Evolutionary conservation across 2,329 filamentous ascomycete genomes (phyloP), one percentile per base, ranked within the genome.

Genomic region (Aspergillus floridensis): DNA sequence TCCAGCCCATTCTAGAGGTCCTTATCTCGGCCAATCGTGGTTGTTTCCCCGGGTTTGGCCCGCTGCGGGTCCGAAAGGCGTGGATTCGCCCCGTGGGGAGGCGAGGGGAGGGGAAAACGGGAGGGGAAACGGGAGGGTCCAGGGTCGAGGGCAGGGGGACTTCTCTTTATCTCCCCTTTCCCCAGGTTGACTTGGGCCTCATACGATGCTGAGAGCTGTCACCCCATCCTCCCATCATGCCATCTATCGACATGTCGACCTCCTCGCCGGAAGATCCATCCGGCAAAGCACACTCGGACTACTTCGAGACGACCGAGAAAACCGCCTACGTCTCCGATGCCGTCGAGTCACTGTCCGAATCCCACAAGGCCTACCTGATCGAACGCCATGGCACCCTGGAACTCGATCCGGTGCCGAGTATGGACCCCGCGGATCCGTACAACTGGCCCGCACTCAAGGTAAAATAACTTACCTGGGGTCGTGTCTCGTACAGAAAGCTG

Each of bases 351-450:
- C 53, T 55, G 21, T 32, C 53, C 1, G 38, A 55, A 31, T 11
- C 41, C 6, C 53, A 55, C 41, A 47, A 48, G 21, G 19, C 49
- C 14, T 58, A 48, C 11, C 56, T 49, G 14, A 32, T 47, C 10
- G 47, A 49, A 32, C 50, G 51, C 22, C 58, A 59, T 49, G 58
- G 58, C 26, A 59, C 58, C 16, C 31, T 59, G 44, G 58, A 57
- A 11, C 44, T 59, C 4, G 58, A 59, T 46, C 58, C 58, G 12
- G 19, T 59, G 21, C 58, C 58, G 5, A 59, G 58, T 29, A 59
- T 59, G 58, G 58, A 59, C n/a, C 53, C 58, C 2, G 58, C 58
- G 49, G 58, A 59, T 57, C 58, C 58, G n/a, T 57, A 57, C 44
- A 59, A 59, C 32, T 59, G 58, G 58, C 58, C 58, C 2, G 24